phyloP scores from a whole-genome alignment of 2,329 filamentous ascomycete genomes.

The Endothia cerciana region DNA sequence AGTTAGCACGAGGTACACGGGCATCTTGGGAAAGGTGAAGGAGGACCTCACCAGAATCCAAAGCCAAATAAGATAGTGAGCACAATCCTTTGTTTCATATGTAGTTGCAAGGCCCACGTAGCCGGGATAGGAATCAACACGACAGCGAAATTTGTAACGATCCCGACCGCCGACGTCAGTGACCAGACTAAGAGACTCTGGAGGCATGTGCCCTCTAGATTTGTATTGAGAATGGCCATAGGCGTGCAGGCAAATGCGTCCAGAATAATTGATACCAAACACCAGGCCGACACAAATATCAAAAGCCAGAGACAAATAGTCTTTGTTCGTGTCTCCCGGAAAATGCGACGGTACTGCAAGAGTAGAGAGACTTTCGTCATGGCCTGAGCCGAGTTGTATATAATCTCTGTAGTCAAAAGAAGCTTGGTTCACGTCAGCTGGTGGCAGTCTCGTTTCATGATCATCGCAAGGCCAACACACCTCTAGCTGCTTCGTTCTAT shows the following conservation, averaged over 20 bases:
- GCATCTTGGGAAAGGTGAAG: not conserved
- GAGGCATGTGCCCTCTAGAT: conserved; percentile 34
- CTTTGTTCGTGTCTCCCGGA: conserved; percentile 35
- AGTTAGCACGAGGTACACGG: not conserved
- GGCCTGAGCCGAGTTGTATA: conserved; percentile 41
- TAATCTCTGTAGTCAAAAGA: conserved; percentile 39
- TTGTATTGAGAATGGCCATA: conserved; percentile 33
- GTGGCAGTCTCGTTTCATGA: not conserved
- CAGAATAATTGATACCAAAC: conserved; percentile 36
- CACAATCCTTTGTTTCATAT: conserved; percentile 33
- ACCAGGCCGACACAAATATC: conserved; percentile 37
- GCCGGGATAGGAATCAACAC: conserved; percentile 36
- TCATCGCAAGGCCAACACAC: conserved; percentile 23
- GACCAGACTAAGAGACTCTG: conserved; percentile 37
- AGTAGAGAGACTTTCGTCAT: conserved; percentile 44
- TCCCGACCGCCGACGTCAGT: conserved; percentile 36
- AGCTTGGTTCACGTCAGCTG: conserved; percentile 29
- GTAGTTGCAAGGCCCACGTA: conserved; percentile 33
- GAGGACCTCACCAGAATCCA: conserved; percentile 34
- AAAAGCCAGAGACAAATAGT: conserved; percentile 34
- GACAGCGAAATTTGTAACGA: conserved; percentile 36
- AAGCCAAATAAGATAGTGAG: conserved; percentile 33
- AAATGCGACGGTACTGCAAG: conserved; percentile 46
- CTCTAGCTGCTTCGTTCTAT: conserved; percentile 35
- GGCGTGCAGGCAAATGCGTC: conserved; percentile 37